Base-by-base conservation (phyloP, 2,329 filamentous ascomycete genomes). In the Albophoma yamanashiensis region DNA sequence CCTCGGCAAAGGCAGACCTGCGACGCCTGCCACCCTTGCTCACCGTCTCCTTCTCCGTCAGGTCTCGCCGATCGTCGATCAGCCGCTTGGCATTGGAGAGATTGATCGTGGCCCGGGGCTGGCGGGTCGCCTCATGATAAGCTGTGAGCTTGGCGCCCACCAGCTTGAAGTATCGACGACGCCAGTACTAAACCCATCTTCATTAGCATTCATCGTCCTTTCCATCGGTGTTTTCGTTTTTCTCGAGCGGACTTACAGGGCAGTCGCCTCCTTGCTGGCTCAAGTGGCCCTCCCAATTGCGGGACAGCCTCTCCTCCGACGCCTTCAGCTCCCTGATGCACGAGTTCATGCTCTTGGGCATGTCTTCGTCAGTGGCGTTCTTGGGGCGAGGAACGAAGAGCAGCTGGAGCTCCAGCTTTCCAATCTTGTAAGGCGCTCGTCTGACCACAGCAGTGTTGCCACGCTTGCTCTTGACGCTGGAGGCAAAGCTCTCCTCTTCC, bases 341-440 rank as follows among this genome's bases (percentile, higher is more conserved):
- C 52, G 91, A 89, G 74, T 94, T 96, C 92, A 99, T 96, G 78
- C 92, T 97, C 86, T 97, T 97, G 59, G 94, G 94, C 91, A 99
- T 97, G 66, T 97, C 93, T 20, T 97, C 92, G 64, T 97, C 94
- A 57, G 86, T 86, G 38, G 87, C 82, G 53, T 89, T 89, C 78
- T 91, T 93, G 5, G 94, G 93, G 67, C 92, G 91, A 0, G 94
- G 94, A 1, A 99, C 92, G 69, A 96, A 99, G 17, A 99, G 80
- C 11, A 99, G 82, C 76, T 99, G 94, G 45, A 99, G 79, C 71
- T 96, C 91, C 59, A 99, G 82, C 76, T 96, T 96, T 65, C 92
- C 94, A 68, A 99, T 86, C 75, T 93, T 91, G 78, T 99, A 99
- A n/a, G 94, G 94, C 15, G 94, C 93, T 58, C 89, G 86, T 61